A percentile compares a stretch with the other conserved stretches of the same genome.
Conservation (phyloP, 2,329 filamentous ascomycete genomes). For the Rugonectria rugulosa region DNA sequence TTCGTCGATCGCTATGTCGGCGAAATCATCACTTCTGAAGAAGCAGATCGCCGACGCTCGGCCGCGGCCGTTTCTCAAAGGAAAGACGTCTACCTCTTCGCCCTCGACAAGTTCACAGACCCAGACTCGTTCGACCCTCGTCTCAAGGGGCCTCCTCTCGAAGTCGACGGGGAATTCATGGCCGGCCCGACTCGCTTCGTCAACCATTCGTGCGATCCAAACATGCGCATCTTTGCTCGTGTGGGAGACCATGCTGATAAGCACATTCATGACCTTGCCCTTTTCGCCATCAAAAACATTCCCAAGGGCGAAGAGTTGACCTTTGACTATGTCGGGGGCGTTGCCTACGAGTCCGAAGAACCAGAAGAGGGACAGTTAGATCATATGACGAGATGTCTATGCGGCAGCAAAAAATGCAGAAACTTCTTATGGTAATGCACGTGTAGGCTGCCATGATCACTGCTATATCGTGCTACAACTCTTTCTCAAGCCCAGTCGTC, state of each 20-base stretch:
- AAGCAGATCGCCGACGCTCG: constrained; percentile 71
- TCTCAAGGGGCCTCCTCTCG: constrained; percentile 63
- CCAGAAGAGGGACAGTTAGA: constrained; percentile 45
- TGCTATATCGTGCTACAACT: too few species aligned
- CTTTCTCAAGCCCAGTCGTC: too few species aligned
- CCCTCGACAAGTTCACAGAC: constrained; percentile 80
- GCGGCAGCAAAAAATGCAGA: constrained; percentile 71
- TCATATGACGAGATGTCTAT: constrained; percentile 67
- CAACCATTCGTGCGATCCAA: constrained; percentile 83
- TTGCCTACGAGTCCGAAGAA: constrained; percentile 58
- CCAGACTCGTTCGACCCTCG: constrained; percentile 62
- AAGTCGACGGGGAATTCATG: constrained; percentile 77
- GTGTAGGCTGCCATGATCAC: background rate
- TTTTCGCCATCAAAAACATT: constrained; percentile 77
- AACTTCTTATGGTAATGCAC: constrained; percentile 71
- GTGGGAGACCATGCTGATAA: constrained; percentile 80
- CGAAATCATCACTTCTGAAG: constrained; percentile 68
- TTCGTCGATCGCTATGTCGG: constrained; percentile 84
- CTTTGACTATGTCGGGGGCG: constrained; percentile 79
- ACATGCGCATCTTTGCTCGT: constrained; percentile 80
- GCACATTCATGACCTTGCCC: constrained; percentile 76
- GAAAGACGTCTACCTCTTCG: constrained; percentile 84
- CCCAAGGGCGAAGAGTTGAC: constrained; percentile 73
- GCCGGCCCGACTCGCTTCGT: constrained; percentile 83
- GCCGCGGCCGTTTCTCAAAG: constrained; percentile 61